A percentile compares a stretch with the other conserved stretches of the same genome.
phyloP scores from a whole-genome alignment of 2,329 filamentous ascomycete species.

The Arthroderma uncinatum region DNA sequence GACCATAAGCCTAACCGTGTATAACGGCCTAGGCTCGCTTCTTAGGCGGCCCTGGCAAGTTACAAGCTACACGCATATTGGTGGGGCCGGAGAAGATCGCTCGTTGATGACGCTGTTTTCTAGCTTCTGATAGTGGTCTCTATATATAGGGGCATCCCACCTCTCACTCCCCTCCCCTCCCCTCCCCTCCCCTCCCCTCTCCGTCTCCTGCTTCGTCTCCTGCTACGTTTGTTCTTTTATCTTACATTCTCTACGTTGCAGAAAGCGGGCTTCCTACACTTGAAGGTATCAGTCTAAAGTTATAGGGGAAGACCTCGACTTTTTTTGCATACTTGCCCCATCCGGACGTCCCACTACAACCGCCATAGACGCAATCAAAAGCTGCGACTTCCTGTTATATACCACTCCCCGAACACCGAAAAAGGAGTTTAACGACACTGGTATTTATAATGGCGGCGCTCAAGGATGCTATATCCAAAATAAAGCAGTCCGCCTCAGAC shows the following conservation, averaged over 20 bases:
- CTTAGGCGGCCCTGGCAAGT: not conserved
- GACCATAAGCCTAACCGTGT: not conserved
- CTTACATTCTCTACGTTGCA: not conserved
- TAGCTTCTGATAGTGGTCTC: not conserved
- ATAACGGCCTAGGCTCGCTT: not conserved
- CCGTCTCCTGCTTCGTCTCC: too few species aligned
- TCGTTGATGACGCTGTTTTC: not conserved
- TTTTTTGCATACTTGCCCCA: not conserved
- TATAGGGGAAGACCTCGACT: not conserved
- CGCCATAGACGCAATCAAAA: not conserved
- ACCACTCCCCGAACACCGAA: too few species aligned
- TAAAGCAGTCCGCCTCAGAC: conserved; percentile 23
- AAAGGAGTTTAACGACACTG: not conserved
- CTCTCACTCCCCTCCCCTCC: not conserved
- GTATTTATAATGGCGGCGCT: conserved; percentile 33
- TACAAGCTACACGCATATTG: not conserved
- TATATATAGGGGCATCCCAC: not conserved
- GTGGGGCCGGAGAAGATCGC: not conserved
- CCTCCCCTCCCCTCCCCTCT: not conserved
- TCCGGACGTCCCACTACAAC: not conserved
- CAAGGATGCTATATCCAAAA: conserved; percentile 34
- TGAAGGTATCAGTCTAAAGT: not conserved
- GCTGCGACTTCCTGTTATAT: not conserved
- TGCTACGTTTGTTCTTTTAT: not conserved
- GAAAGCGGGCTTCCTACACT: not conserved